Evolutionary conservation across 2,329 filamentous ascomycete species (phyloP).

Genomic region (Colletotrichum sp.): DNA sequence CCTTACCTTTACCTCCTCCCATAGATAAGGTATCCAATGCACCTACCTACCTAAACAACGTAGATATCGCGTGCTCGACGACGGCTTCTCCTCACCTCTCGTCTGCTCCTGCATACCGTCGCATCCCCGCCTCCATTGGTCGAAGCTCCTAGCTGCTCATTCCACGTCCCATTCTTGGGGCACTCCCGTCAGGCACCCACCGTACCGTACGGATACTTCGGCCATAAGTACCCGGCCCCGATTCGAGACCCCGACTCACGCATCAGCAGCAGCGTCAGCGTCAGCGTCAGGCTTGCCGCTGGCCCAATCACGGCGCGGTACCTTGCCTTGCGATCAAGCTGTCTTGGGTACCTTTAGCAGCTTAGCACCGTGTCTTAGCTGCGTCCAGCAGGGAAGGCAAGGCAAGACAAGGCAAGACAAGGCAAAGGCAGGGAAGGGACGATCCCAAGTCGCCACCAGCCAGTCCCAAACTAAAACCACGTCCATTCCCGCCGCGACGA

Average conservation of each 20-base stretch:
- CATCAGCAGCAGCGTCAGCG: background rate
- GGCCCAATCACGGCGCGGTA: background rate
- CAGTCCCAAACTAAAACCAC: slow-evolving; percentile 16
- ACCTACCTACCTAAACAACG: background rate
- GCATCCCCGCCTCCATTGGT: background rate
- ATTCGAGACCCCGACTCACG: background rate
- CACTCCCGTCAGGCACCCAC: background rate
- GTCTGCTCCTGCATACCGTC: background rate
- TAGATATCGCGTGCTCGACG: background rate
- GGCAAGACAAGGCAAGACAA: background rate
- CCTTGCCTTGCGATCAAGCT: slow-evolving; percentile 1
- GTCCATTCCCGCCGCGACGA: slow-evolving; percentile 13
- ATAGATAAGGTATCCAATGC: background rate
- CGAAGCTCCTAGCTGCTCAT: background rate
- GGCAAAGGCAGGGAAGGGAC: background rate
- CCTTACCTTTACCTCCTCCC: background rate
- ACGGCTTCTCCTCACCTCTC: background rate
- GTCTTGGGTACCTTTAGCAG: background rate
- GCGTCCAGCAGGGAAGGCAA: background rate
- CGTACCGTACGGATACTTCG: background rate
- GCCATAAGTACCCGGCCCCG: background rate
- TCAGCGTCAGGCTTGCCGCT: background rate
- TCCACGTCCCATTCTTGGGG: background rate
- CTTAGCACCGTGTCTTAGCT: background rate
- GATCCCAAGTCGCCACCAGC: slow-evolving; percentile 20